Evolutionary conservation across 352 stramenopile species (phyloP), one percentile per base, ranked within the genome.

Genomic region (Globisporangium camurandrum): DNA sequence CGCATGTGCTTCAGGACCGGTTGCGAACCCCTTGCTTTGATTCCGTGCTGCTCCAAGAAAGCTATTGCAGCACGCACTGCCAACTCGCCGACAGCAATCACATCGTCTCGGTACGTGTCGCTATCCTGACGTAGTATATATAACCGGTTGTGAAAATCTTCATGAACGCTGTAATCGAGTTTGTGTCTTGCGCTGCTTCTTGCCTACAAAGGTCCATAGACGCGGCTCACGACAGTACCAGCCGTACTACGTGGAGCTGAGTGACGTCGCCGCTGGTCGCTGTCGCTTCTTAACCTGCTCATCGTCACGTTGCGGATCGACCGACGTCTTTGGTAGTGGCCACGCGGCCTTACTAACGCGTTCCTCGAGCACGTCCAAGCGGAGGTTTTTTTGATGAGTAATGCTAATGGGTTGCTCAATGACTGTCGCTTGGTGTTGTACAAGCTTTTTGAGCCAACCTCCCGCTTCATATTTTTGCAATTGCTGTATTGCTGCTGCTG

Each of bases 1-100:
- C n/a, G 45, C 45, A 42, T 41, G 45, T 42, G 31, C 45, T 50
- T 42, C 9, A 50, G 30, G 16, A 50, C 28, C 17, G 45, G 41
- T 31, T 42, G 45, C 22, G 30, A 42, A 12, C 45, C 45, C 14
- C 24, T 36, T 20, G 45, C 45, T 31, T n/a, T 12, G 28, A 41
- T 42, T 17, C 4, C 19, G 28, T 20, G 30, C 26, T 38, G 4
- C n/a, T 23, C 30, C 26, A 49, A 20, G 33, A 49, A 49, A 9
- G 9, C 27, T n/a, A 38, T 26, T 0, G 24, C 30, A 31, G 20
- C 31, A 20, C 30, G 30, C 45, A 42, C 45, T 23, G 45, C 45
- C 19, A 7, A 22, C 45, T 31, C 17, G 45, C 30, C 45, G 5
- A 50, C 30, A 30, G 30, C 24, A n/a, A 42, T 31, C 11, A 12